Conservation (phyloP, 1,284 basidiomycete genomes). For the Fomitopsis palustris region DNA sequence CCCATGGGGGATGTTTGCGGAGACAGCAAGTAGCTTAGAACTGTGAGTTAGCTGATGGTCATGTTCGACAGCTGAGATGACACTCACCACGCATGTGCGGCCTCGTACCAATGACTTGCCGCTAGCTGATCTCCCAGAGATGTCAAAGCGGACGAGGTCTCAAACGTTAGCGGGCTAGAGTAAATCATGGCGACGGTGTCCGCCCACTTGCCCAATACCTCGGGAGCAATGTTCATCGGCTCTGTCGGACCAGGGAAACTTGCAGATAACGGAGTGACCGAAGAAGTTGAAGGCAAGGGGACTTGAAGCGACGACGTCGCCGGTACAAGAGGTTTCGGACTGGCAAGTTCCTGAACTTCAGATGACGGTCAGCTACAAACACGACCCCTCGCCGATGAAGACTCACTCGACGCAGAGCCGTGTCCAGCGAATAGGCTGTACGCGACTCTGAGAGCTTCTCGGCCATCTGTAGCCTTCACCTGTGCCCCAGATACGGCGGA, state of each 20-base stretch:
- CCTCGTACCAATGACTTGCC: conserved; percentile 73
- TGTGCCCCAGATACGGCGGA: conserved; percentile 18
- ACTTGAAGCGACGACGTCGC: conserved; percentile 36
- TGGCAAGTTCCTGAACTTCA: conserved; percentile 75
- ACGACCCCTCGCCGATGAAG: background rate
- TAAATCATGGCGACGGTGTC: conserved; percentile 86
- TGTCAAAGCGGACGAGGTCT: conserved; percentile 74
- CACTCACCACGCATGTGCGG: conserved; percentile 86
- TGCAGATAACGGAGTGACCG: conserved; percentile 61
- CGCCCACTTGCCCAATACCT: conserved; percentile 75
- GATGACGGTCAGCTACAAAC: conserved; percentile 4
- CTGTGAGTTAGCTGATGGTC: background rate
- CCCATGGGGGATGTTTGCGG: conserved; percentile 78
- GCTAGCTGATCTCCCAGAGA: conserved; percentile 84
- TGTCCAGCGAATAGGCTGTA: conserved; percentile 89
- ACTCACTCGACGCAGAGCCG: conserved; percentile 69
- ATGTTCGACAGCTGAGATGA: background rate
- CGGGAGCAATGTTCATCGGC: conserved; percentile 45
- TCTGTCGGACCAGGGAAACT: conserved; percentile 48
- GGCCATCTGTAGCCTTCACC: conserved; percentile 36
- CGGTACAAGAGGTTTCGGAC: conserved; percentile 50
- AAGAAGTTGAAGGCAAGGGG: conserved; percentile 35
- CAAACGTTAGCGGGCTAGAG: conserved; percentile 64
- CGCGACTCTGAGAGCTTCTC: conserved; percentile 76
- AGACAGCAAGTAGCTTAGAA: conserved; percentile 79